Conservation (phyloP, 2,329 filamentous ascomycete species). For the Rhexocercosporidium sp. region DNA sequence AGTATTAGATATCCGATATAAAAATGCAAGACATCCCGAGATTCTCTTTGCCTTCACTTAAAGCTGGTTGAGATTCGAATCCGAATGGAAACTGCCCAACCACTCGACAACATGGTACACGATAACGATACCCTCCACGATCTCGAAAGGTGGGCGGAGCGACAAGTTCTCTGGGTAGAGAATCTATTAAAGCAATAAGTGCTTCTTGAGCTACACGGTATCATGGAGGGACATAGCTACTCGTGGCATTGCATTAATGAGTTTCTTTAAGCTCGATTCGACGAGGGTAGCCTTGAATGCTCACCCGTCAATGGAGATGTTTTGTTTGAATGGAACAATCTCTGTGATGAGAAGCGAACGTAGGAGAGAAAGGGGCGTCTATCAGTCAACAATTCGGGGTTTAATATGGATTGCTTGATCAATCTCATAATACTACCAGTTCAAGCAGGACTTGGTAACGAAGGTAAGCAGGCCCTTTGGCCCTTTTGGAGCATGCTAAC, state of each 20-base stretch:
- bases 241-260: slow-evolving; percentile 29
- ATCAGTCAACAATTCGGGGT: slow-evolving; percentile 17
- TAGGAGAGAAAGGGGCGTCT: slow-evolving; percentile 25
- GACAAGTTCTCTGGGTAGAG: slow-evolving; percentile 24
- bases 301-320: slow-evolving; percentile 22
- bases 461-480: slow-evolving; percentile 13
- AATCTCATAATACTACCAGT: slow-evolving; percentile 30
- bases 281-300: slow-evolving; percentile 25
- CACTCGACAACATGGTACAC: neutral
- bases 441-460: slow-evolving; percentile 25
- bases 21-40: neutral
- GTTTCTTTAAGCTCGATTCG: slow-evolving; percentile 19
- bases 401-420: slow-evolving; percentile 29
- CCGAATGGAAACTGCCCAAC: neutral
- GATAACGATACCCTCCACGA: neutral
- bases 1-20: neutral
- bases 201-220: slow-evolving; percentile 21
- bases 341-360: slow-evolving; percentile 26
- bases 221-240: slow-evolving; percentile 25
- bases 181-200: slow-evolving; percentile 23
- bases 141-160: slow-evolving; percentile 14
- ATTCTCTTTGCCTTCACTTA: neutral
- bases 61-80: neutral
- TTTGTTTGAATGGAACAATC: slow-evolving; percentile 30
- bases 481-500: slow-evolving; percentile 21